Evolutionary conservation across 2,329 filamentous ascomycete species (phyloP), one percentile per base, ranked within the genome.

Genomic region (Penicillium polonicum): DNA sequence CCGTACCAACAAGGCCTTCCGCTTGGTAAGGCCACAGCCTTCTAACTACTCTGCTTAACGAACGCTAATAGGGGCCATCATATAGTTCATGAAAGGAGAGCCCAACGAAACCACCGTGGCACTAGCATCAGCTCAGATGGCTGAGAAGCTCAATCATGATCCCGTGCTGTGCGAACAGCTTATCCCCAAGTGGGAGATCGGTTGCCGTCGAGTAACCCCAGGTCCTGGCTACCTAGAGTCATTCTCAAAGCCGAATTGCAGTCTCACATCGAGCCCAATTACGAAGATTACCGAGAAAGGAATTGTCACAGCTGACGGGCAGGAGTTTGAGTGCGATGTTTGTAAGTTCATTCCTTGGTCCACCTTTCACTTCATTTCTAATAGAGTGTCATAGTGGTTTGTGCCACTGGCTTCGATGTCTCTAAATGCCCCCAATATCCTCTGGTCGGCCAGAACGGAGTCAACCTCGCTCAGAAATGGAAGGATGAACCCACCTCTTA

Each of bases 401-500:
- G 75, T 59, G 72, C 74, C 7, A 78, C 75, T 7, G 76, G 76
- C 1, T 78, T 77, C 54, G 72, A 77, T 53, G 72, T 75, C 38
- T 73, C 70, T 17, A 73, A 73, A 36, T 62, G 61, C 2, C 76
- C 74, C 2, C 68, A 64, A 3, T 78, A 70, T 44, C 67, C 69
- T 0, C 60, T 78, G 15, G 64, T 72, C 35, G 70, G 78, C 2
- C 59, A 58, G 7, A 61, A 68, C 33, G 63, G 61, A 1, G 53
- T 59, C 1, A 64, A 57, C 25, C 60, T 73, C 15, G 57, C 58
- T 5, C 63, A 70, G 5, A 62, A 68, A 44, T 73, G 71, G 65
- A 56, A 39, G 5, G 51, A 63, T 0, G 54, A 66, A 2, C 68
- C 71, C 2, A 61, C 67, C 8, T 64, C 65, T 0, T 74, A 73